A percentile compares a stretch with the other conserved stretches of the same genome.
Evolutionary conservation across 164 flowering plant genomes (phyloP).

Genomic region (Aristolochia californica): DNA sequence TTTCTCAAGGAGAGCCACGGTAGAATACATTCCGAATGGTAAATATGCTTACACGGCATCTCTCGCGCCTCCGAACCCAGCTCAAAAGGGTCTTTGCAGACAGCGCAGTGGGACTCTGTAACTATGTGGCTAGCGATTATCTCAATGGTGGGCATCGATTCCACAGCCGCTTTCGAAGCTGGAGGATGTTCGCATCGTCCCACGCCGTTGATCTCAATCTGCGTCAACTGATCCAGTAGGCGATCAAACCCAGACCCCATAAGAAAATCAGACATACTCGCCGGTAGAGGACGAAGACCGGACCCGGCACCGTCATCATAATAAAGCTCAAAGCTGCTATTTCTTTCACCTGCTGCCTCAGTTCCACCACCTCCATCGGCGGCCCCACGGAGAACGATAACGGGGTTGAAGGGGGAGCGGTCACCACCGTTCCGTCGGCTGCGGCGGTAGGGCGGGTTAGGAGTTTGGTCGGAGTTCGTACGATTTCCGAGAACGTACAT

Average conservation of each 20-base stretch:
- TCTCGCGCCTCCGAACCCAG: conserved; percentile 52
- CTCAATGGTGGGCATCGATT: conserved; percentile 58
- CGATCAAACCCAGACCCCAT: conserved; percentile 74
- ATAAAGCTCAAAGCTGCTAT: conserved; percentile 44
- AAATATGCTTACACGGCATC: conserved; percentile 83
- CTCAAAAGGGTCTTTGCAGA: conserved; percentile 55
- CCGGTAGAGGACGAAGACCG: conserved; percentile 65
- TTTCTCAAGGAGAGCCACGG: conserved; percentile 68
- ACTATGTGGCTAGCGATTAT: conserved; percentile 27
- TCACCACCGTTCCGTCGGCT: conserved; percentile 38
- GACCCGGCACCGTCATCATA: conserved; percentile 69
- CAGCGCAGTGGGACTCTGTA: conserved; percentile 51
- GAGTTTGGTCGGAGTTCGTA: conserved; percentile 10
- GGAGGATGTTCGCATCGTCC: conserved; percentile 51
- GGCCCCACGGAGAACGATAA: conserved; percentile 58
- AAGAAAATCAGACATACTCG: conserved; percentile 53
- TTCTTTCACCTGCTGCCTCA: conserved; percentile 15
- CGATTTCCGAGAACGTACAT: conserved; percentile 32
- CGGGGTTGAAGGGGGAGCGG: conserved; percentile 61
- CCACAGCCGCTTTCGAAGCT: conserved; percentile 61
- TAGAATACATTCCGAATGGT: conserved; percentile 64
- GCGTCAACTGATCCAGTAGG: conserved; percentile 53
- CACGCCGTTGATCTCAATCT: conserved; percentile 47
- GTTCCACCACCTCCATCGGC: conserved; percentile 18
- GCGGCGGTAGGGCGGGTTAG: conserved; percentile 23